Evolutionary conservation across 2,329 filamentous ascomycete species (phyloP), one percentile per base, ranked within the genome.

Genomic region (Pseudogymnoascus sp.): DNA sequence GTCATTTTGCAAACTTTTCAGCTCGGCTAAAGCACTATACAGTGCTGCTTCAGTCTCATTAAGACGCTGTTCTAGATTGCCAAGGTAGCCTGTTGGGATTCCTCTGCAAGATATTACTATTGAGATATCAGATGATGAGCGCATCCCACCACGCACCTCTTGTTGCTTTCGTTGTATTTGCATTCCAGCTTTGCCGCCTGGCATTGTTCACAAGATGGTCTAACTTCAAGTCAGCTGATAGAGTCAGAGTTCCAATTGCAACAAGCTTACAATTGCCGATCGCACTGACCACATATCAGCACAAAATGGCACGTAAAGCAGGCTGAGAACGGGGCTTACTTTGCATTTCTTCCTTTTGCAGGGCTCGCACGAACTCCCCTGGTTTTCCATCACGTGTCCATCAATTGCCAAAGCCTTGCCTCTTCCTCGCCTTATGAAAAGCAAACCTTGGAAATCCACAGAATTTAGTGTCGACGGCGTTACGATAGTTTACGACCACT

Each of bases 31-130:
- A 11, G 67, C 62, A 28, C 65, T 63, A 60, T 66, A 70, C 7
- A 72, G 61, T n/a, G 69, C 66, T 28, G 63, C 50, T 57, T 72
- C 70, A 1, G 70, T 71, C 38, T 68, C 67, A 18, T 64, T 63
- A 5, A 77, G 69, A 0, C 75, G 71, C 2, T 71, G 69, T 59
- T 77, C 75, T 3, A 77, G 58, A 16, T 69, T 70, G 3, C 70
- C 74, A 4, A 77, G 71, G 41, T 76, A 77, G 0, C 75, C 75
- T 9, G 72, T 67, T 0, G 71, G 76, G 35, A 73, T 70, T 30
- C 70, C 73, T 57, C 73, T 74, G 5, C 37, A 9, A 6, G 2
- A 22, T 12, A 25, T 18, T 16, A 30, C 20, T 22, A 25, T 43
- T 14, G 22, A 43, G 12, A 25, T 14, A 43, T 43, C 39, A 43